These are phyloP conservation scores for Aureobasidium melanogenum DNA, from an alignment of 2,329 filamentous ascomycete genomes.

Conservation along the genomic window DNA sequence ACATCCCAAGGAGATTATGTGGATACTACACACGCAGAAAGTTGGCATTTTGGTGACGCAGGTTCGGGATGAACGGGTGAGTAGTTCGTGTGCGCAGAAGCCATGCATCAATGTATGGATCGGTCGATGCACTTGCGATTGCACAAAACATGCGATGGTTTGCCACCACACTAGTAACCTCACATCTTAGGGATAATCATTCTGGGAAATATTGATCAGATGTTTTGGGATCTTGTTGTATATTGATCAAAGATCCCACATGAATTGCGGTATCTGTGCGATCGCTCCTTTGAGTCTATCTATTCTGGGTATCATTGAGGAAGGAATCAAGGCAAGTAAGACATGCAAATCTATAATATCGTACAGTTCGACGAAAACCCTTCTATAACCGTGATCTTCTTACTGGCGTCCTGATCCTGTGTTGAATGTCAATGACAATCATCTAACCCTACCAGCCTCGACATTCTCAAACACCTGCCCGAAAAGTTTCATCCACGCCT, in stretches of 20 bases:
- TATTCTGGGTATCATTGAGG: not conserved
- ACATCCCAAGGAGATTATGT: not conserved
- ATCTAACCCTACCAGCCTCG: not conserved
- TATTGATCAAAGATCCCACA: not conserved
- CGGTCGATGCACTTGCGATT: not conserved
- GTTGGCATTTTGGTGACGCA: no score
- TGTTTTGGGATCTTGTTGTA: not conserved
- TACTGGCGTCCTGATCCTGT: not conserved
- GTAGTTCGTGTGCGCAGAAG: not conserved
- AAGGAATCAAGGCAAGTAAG: not conserved
- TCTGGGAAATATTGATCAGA: no score
- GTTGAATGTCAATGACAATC: not conserved
- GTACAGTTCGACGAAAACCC: no score
- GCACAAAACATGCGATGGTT: not conserved
- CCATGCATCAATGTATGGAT: not conserved
- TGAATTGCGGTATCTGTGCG: not conserved
- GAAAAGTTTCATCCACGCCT: slow-evolving; percentile 33
- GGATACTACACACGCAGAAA: not conserved
- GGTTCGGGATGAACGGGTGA: not conserved
- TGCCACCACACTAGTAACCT: not conserved
- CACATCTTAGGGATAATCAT: no score
- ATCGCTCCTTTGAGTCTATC: not conserved
- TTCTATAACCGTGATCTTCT: no score
- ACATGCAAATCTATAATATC: not conserved
- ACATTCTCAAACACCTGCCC: slow-evolving; percentile 20